Evolutionary conservation across 1,284 basidiomycete species (phyloP).

Genomic region (Stygiomarasmius scandens): DNA sequence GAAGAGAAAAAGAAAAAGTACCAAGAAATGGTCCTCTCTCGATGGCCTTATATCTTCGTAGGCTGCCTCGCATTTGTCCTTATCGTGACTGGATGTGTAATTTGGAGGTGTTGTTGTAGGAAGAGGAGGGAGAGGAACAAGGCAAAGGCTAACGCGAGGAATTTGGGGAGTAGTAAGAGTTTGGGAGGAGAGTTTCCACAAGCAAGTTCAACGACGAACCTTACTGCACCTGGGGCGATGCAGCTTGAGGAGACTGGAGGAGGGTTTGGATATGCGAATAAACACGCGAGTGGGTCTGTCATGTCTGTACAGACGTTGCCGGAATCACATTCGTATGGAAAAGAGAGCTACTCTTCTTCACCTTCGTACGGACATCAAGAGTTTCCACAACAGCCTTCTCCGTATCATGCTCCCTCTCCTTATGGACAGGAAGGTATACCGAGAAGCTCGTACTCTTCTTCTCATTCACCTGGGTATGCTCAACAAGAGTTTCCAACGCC

Average conservation of each 20-base stretch:
- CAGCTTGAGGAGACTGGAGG: neutral
- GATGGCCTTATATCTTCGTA: constrained; percentile 75
- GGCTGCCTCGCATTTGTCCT: constrained; percentile 61
- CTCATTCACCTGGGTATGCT: no score
- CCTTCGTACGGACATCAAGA: no score
- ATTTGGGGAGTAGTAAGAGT: neutral
- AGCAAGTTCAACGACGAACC: no score
- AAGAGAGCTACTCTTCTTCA: neutral
- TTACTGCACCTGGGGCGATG: neutral
- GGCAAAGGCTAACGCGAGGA: neutral
- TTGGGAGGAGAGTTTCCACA: neutral
- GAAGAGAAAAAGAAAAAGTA: constrained; percentile 73
- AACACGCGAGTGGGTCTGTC: neutral
- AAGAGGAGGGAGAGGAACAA: constrained; percentile 23
- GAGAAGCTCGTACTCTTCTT: no score
- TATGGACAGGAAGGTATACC: no score
- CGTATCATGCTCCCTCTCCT: no score
- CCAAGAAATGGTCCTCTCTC: constrained; percentile 68
- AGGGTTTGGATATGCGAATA: neutral
- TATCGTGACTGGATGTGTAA: constrained; percentile 48
- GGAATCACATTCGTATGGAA: neutral
- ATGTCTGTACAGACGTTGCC: neutral
- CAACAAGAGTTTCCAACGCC: no score
- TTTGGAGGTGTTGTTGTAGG: constrained; percentile 70
- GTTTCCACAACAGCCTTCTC: no score